phyloP scores from a whole-genome alignment of 495 filamentous ascomycete species.

The Ascobolus immersus region DNA sequence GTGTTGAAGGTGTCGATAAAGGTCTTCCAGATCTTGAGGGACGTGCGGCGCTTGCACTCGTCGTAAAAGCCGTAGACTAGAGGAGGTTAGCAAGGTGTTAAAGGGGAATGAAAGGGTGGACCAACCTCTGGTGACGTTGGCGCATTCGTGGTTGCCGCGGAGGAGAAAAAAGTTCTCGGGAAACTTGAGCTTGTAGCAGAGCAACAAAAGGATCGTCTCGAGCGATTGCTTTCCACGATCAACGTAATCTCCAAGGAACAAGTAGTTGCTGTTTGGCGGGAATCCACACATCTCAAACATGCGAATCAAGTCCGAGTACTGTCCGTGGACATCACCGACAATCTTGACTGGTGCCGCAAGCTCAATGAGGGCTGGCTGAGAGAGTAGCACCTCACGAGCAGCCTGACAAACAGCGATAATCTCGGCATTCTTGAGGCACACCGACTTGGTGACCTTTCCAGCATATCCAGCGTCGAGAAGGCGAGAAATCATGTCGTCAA shows the following conservation, averaged over 20 bases:
- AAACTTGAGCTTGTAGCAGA: conserved; percentile 97
- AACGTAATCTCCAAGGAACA: conserved; percentile 95
- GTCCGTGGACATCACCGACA: conserved; percentile 91
- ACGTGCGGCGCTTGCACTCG: conserved; percentile 91
- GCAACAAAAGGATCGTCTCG: conserved; percentile 80
- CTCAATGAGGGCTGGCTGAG: conserved; percentile 77
- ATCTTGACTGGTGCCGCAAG: conserved; percentile 95
- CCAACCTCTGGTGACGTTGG: conserved; percentile 65
- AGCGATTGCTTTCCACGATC: conserved; percentile 93
- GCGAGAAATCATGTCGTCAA: conserved; percentile 92
- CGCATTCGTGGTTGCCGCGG: conserved; percentile 93
- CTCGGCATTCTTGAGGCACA: conserved; percentile 91
- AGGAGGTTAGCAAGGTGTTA: conserved; percentile 1
- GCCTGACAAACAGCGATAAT: conserved; percentile 77
- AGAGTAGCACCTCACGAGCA: conserved; percentile 66
- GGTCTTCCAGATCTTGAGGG: conserved; percentile 97
- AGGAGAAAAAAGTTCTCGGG: conserved; percentile 98
- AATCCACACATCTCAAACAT: conserved; percentile 99
- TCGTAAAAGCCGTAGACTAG: conserved; percentile 94
- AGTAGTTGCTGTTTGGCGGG: conserved; percentile 73
- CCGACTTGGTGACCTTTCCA: conserved; percentile 87
- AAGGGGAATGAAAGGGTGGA: neutral
- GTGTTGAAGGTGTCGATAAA: conserved; percentile 97
- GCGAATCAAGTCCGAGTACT: conserved; percentile 89
- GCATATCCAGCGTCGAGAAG: conserved; percentile 87